Evolutionary conservation across 345 rosid species (phyloP).

Genomic region (Melaleuca alternifolia): DNA sequence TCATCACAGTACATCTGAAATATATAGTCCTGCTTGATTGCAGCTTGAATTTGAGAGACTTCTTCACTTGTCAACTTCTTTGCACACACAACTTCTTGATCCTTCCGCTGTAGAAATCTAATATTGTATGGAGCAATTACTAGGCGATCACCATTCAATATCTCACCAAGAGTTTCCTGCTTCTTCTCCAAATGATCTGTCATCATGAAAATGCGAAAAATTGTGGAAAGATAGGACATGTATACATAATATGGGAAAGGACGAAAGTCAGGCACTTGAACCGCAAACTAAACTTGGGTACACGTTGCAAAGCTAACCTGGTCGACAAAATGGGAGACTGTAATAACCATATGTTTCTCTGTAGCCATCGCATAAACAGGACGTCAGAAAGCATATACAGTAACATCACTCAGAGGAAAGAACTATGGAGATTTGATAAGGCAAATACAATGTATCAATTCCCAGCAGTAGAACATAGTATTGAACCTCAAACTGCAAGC

Average conservation of each 20-base stretch:
- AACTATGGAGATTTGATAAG: not conserved
- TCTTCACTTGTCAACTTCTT: constrained; percentile 46
- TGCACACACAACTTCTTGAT: constrained; percentile 44
- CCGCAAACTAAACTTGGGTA: not conserved
- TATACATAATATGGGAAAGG: not conserved
- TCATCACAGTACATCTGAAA: constrained; percentile 86
- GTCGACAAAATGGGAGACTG: constrained; percentile 66
- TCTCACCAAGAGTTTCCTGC: constrained; percentile 82
- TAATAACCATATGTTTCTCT: constrained; percentile 77
- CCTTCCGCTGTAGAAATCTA: constrained; percentile 54
- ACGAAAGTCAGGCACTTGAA: not conserved
- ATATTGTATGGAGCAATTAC: constrained; percentile 76
- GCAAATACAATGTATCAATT: not conserved
- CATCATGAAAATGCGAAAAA: not conserved
- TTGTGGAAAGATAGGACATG: not conserved
- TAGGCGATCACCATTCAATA: constrained; percentile 76
- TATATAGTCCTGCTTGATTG: constrained; percentile 61
- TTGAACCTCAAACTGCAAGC: not conserved
- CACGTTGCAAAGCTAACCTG: constrained; percentile 21
- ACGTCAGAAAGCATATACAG: not conserved
- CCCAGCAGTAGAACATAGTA: not conserved
- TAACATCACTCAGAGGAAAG: not conserved
- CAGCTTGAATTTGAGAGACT: constrained; percentile 43
- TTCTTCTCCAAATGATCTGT: constrained; percentile 60
- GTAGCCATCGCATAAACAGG: not conserved